phyloP scores from a whole-genome alignment of 2,329 filamentous ascomycete genomes.

The Colletotrichum falcatum region DNA sequence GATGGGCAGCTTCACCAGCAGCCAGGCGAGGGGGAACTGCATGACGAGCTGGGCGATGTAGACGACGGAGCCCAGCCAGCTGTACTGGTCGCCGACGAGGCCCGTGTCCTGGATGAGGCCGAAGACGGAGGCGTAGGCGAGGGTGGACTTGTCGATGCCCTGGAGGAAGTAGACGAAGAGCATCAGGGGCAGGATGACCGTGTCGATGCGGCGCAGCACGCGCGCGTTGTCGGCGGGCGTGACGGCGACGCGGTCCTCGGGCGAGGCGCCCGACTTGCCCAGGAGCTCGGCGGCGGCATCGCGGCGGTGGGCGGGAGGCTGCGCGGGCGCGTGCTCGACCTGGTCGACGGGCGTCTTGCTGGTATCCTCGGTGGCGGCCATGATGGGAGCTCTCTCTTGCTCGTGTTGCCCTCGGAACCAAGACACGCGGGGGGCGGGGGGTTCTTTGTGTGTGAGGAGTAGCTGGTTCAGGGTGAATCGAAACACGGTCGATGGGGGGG shows the following conservation, averaged over 20 bases:
- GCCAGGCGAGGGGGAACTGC: constrained; percentile 65
- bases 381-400: background rate
- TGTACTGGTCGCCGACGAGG: constrained; percentile 67
- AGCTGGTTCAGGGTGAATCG: constrained; percentile 5
- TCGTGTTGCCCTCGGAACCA: background rate
- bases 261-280: constrained; percentile 46
- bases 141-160: constrained; percentile 46
- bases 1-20: constrained; percentile 65
- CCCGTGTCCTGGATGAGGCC: constrained; percentile 69
- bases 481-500: background rate
- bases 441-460: background rate
- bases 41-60: constrained; percentile 71
- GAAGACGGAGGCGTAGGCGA: constrained; percentile 70
- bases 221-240: constrained; percentile 51
- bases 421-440: background rate
- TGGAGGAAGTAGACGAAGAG: constrained; percentile 73
- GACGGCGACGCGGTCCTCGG: constrained; percentile 46
- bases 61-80: constrained; percentile 71
- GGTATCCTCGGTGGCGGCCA: constrained; percentile 24
- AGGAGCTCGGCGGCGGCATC: constrained; percentile 62
- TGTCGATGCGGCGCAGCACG: constrained; percentile 55
- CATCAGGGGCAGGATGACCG: constrained; percentile 58
- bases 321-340: constrained; percentile 25
- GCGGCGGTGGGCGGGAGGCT: constrained; percentile 44
- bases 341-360: constrained; percentile 32